Base-by-base conservation (phyloP, 1,284 basidiomycete species). In the Ustilago esculenta region DNA sequence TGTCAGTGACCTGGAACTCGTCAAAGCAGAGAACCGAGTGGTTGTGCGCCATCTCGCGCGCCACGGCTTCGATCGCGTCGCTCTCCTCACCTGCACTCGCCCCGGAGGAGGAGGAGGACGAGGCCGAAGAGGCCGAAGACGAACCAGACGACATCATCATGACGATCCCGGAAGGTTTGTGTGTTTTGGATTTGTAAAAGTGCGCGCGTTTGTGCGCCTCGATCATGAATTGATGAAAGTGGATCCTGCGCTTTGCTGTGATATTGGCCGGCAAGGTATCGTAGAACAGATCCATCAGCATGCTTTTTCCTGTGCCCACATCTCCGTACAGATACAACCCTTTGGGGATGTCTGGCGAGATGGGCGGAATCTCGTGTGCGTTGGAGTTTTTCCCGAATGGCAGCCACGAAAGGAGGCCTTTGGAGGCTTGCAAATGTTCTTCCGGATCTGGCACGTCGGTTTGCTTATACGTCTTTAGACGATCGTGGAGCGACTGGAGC, bases 1-100 rank as follows among this genome's bases (percentile, higher is more conserved):
- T 98, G 83, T 98, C 95, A 12, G 94, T 97, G 10, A 98, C 92
- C 87, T 98, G 95, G 80, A 98, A 98, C 84, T 99, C 96, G 81
- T 98, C 95, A 80, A 99, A 97, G 81, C 95, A 98, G 33, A 99
- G 84, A 2, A 99, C 88, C 30, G 70, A 46, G 32, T 64, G 50
- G 33, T 72, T 90, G 35, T 86, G 87, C 5, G 95, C 94, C 56
- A 99, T 84, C 76, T 94, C 92, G 57, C 91, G 85, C 1, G 94
- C 94, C 1, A 97, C 93, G 32, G 92, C 92, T 18, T 88, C 85
- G 72, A 97, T 91, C 18, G 92, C 90, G 81, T 96, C 94, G 10
- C 90, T 90, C 58, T 82, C 77, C 47, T 76, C 66, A 3, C 70
- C 73, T 23, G 51, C 68, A 25, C 46, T 57, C 0, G 48, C 63